A percentile compares a stretch with the other conserved stretches of the same genome.
These are phyloP conservation scores for Chytriomyces sp. DNA, from an alignment of 192 early-diverging fungal species.

Conservation along the genomic window DNA sequence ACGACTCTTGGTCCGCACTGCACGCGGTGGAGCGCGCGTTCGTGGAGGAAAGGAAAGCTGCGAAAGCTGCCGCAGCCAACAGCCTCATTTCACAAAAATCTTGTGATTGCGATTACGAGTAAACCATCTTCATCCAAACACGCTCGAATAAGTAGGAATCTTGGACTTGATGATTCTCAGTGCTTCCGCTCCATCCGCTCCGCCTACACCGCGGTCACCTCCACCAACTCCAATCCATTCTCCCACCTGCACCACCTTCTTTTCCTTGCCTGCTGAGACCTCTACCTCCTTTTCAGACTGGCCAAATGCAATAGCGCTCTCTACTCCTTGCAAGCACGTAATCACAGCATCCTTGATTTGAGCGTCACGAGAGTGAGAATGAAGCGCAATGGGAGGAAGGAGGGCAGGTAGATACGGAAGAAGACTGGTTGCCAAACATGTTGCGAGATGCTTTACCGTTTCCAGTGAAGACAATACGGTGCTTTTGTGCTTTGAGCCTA, in stretches of 20 bases:
- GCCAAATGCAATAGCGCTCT: constrained; percentile 19
- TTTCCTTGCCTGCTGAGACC: constrained; percentile 5
- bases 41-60: too few species aligned
- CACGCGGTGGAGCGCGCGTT: background rate
- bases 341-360: constrained; percentile 29
- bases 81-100: too few species aligned
- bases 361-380: constrained; percentile 19
- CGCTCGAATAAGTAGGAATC: constrained; percentile 37
- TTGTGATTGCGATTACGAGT: background rate
- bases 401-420: constrained; percentile 23
- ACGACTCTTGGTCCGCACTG: background rate
- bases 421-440: constrained; percentile 7
- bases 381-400: constrained; percentile 37
- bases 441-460: constrained; percentile 11
- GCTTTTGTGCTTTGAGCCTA: constrained; percentile 23
- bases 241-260: constrained; percentile 5
- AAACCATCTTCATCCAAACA: constrained; percentile 17
- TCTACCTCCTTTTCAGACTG: background rate
- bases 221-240: constrained; percentile 35
- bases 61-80: too few species aligned
- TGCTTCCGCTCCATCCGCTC: constrained; percentile 19
- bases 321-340: constrained; percentile 26
- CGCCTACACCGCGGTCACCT: constrained; percentile 14
- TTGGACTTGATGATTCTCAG: constrained; percentile 32
- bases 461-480: constrained; percentile 24